Percentiles rank a stretch among this genome's conserved stretches.
phyloP scores from a whole-genome alignment of 2,329 filamentous ascomycete species.

The Fusarium newnesense region DNA sequence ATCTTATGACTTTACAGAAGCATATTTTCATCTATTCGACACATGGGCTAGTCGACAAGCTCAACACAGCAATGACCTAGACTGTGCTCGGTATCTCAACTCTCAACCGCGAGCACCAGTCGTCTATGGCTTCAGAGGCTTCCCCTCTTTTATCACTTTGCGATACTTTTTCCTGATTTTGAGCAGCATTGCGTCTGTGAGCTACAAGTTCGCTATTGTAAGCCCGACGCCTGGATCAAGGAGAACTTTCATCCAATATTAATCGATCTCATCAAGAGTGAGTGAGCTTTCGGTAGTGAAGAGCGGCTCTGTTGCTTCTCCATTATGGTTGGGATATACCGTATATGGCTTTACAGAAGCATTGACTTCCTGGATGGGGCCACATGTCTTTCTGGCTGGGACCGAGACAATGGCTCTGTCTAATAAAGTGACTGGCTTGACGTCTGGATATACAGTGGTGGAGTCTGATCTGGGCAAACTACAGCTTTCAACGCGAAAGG shows the following conservation, averaged over 20 bases:
- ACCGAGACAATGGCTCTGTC: not conserved
- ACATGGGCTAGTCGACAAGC: constrained; percentile 4
- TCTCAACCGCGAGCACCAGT: constrained; percentile 1
- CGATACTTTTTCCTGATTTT: not conserved
- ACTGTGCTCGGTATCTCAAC: constrained; percentile 12
- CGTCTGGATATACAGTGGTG: constrained; percentile 2
- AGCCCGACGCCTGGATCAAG: not conserved
- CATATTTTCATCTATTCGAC: constrained; percentile 9
- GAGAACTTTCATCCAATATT: not conserved
- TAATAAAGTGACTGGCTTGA: not conserved
- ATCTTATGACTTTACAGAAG: not conserved
- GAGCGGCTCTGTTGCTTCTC: not conserved
- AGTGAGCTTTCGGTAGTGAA: not conserved
- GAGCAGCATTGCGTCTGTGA: not conserved
- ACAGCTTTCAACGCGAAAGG: not conserved
- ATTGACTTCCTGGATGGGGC: constrained; percentile 28
- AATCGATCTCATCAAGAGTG: not conserved
- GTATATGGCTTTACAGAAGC: constrained; percentile 11
- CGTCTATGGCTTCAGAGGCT: not conserved
- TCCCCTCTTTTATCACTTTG: not conserved
- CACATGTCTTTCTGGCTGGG: not conserved
- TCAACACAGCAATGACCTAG: not conserved
- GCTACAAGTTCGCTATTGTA: constrained; percentile 7
- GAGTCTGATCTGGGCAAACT: constrained; percentile 3
- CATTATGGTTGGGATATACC: not conserved